Evolutionary conservation across 2,329 filamentous ascomycete species (phyloP).

Genomic region (Aspergillus brasiliensis): DNA sequence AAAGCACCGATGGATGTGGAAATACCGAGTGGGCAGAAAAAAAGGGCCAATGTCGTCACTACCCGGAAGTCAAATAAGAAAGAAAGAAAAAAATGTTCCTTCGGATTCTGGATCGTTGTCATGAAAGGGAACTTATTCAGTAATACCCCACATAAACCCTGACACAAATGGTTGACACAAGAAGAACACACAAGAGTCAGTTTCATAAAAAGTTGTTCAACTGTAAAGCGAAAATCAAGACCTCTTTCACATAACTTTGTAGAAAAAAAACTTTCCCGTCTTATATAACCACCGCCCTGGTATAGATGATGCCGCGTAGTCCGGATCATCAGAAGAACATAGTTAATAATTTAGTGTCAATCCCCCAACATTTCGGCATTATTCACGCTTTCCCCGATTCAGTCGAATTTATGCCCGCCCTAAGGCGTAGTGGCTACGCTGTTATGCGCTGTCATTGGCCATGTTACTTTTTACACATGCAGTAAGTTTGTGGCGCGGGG

Average conservation of each 20-base stretch:
- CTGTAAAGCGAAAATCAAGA: neutral
- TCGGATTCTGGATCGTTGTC: neutral
- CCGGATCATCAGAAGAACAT: constrained; percentile 34
- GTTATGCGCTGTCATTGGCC: neutral
- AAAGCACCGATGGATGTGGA: neutral
- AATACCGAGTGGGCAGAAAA: neutral
- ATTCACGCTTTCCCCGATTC: constrained; percentile 21
- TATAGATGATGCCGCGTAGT: constrained; percentile 50
- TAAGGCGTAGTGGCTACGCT: neutral
- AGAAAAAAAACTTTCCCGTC: no score
- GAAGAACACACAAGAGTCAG: no score
- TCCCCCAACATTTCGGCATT: constrained; percentile 13
- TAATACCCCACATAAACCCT: neutral
- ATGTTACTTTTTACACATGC: neutral
- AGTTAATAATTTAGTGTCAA: no score
- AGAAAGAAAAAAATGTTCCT: neutral
- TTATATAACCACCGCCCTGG: constrained; percentile 18
- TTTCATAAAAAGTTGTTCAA: neutral
- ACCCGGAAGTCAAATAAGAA: neutral
- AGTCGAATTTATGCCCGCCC: constrained; percentile 17
- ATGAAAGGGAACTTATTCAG: neutral
- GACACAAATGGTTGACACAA: neutral
- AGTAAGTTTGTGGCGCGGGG: neutral
- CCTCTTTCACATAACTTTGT: neutral
- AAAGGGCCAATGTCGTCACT: constrained; percentile 23